Percentiles rank a stretch among this genome's conserved stretches.
phyloP scores from a whole-genome alignment of 2,329 filamentous ascomycete species.

The Alternaria burnsii region DNA sequence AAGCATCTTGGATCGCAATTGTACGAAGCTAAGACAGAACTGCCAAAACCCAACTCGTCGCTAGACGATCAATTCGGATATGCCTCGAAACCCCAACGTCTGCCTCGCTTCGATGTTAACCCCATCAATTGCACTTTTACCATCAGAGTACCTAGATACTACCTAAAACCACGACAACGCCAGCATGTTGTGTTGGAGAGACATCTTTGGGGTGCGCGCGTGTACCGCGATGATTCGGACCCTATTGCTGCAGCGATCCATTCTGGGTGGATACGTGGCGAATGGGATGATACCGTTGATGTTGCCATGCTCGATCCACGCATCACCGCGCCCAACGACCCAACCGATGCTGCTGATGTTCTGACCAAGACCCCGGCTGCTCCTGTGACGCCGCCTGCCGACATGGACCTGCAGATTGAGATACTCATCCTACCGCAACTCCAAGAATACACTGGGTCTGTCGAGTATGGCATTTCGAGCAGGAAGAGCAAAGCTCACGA shows the following conservation, averaged over 20 bases:
- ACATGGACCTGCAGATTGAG: slow-evolving; percentile 86
- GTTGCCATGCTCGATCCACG: slow-evolving; percentile 68
- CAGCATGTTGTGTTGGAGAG: slow-evolving; percentile 84
- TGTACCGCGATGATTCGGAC: slow-evolving; percentile 97
- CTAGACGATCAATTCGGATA: slow-evolving; percentile 65
- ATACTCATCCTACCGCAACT: slow-evolving; percentile 82
- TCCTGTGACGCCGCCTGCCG: slow-evolving; percentile 70
- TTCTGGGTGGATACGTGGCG: slow-evolving; percentile 88
- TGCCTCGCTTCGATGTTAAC: slow-evolving; percentile 79
- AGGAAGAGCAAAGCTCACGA: slow-evolving; percentile 84
- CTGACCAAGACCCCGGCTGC: slow-evolving; percentile 53
- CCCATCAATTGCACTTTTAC: slow-evolving; percentile 87
- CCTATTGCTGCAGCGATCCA: slow-evolving; percentile 93
- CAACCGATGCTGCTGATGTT: slow-evolving; percentile 55
- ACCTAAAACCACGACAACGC: slow-evolving; percentile 73
- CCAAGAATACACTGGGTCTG: slow-evolving; percentile 76
- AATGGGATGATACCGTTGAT: slow-evolving; percentile 83
- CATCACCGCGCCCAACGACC: slow-evolving; percentile 55
- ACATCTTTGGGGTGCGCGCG: slow-evolving; percentile 89
- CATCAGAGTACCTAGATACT: slow-evolving; percentile 82
- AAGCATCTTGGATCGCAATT: slow-evolving; percentile 85
- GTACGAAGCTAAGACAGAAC: slow-evolving; percentile 73
- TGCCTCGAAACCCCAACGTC: slow-evolving; percentile 69
- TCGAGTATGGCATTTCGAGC: slow-evolving; percentile 82
- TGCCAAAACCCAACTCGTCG: slow-evolving; percentile 53